A percentile compares a stretch with the other conserved stretches of the same genome.
phyloP scores from a whole-genome alignment of 2,329 filamentous ascomycete species.

The Camptophora hylomeconis region DNA sequence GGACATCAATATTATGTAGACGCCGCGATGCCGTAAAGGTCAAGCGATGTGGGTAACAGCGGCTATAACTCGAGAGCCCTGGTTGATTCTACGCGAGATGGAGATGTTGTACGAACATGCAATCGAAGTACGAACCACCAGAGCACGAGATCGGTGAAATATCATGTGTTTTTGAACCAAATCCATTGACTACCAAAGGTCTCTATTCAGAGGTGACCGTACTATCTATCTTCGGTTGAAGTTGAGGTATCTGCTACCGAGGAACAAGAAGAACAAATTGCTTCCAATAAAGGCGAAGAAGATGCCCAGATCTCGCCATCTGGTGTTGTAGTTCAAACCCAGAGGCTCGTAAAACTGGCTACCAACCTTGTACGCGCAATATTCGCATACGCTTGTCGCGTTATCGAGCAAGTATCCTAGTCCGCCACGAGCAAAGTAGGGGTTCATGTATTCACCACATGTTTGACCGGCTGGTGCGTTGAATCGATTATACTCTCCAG shows the following conservation, averaged over 20 bases:
- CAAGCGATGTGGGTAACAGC: too few relatives aligned
- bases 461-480: slow-evolving; percentile 49
- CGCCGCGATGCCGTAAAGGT: too few relatives aligned
- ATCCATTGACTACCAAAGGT: too few relatives aligned
- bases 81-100: too few relatives aligned
- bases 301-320: slow-evolving; percentile 78
- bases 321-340: slow-evolving; percentile 50
- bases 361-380: slow-evolving; percentile 69
- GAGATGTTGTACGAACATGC: too few relatives aligned
- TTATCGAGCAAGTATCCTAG: slow-evolving; percentile 59
- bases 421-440: slow-evolving; percentile 57
- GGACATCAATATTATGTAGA: too few relatives aligned
- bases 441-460: slow-evolving; percentile 63
- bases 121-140: too few relatives aligned
- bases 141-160: too few relatives aligned
- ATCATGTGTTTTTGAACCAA: too few relatives aligned
- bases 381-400: slow-evolving; percentile 55
- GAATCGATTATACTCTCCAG: slow-evolving; percentile 55
- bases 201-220: too few relatives aligned
- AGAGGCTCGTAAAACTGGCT: slow-evolving; percentile 67
- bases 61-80: too few relatives aligned
- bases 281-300: slow-evolving; percentile 62
- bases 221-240: slow-evolving; percentile 17
- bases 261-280: slow-evolving; percentile 35
- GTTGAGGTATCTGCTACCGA: slow-evolving; percentile 18